Evolutionary conservation across 83 land plant species (phyloP).

Genomic region (Thuja plicata): DNA sequence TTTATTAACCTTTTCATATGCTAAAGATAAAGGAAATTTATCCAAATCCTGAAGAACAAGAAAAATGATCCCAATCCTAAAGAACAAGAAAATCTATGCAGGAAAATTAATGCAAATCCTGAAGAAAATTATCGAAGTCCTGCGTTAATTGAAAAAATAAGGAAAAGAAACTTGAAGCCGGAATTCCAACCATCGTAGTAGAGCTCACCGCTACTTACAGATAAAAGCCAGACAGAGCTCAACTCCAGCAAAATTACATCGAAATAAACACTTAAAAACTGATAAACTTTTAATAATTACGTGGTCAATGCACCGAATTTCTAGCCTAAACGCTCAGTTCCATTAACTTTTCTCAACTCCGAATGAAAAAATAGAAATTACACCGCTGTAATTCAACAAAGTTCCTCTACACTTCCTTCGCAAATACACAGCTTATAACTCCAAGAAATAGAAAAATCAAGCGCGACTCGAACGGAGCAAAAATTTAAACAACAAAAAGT

Average conservation of each 20-base stretch:
- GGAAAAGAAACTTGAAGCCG: not conserved
- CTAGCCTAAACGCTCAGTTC: not conserved
- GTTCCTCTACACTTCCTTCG: not conserved
- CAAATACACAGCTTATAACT: not conserved
- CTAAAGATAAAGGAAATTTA: not conserved
- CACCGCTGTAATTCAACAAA: not conserved
- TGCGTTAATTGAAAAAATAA: not conserved
- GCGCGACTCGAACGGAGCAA: not conserved
- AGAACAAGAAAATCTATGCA: not conserved
- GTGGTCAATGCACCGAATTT: not conserved
- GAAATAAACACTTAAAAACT: not conserved
- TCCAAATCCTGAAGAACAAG: not conserved
- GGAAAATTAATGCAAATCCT: not conserved
- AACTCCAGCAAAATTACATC: not conserved
- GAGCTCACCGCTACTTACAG: not conserved
- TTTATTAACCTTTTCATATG: no score
- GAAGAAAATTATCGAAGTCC: not conserved
- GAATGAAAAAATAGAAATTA: not conserved
- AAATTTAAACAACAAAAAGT: not conserved
- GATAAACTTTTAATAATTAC: not conserved
- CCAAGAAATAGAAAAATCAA: not conserved
- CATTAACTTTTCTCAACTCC: not conserved
- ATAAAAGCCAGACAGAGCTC: not conserved
- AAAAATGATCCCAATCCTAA: not conserved
- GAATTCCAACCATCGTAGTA: not conserved